These are phyloP conservation scores for Rhodotorula sp. DNA, from an alignment of 1,284 basidiomycete genomes.

Conservation along the genomic window DNA sequence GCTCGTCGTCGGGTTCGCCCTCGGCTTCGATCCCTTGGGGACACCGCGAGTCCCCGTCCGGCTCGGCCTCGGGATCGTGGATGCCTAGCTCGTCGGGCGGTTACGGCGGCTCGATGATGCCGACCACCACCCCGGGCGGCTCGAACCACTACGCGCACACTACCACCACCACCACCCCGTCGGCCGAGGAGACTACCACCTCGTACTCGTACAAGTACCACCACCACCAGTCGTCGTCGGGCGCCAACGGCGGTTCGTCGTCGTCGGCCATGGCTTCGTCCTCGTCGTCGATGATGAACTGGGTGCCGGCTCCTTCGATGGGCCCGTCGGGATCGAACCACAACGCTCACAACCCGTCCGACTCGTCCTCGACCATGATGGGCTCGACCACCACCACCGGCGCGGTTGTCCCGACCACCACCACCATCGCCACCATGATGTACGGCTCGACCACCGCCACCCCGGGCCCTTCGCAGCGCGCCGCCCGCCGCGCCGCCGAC, in stretches of 20 bases:
- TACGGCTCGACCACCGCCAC: slow-evolving; percentile 6
- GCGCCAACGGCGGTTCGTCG: background rate
- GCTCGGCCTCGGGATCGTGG: no score
- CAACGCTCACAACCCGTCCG: background rate
- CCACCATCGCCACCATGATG: background rate
- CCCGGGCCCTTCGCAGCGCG: slow-evolving; percentile 23
- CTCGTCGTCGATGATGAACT: background rate
- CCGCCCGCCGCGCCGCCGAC: slow-evolving; percentile 17
- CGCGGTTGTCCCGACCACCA: background rate
- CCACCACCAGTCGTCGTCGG: slow-evolving; percentile 10
- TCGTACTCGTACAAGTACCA: slow-evolving; percentile 33
- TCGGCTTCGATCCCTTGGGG: no score
- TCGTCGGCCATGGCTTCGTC: background rate
- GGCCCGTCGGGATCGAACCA: slow-evolving; percentile 4
- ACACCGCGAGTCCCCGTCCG: no score
- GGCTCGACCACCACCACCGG: slow-evolving; percentile 6
- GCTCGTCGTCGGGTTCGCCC: background rate
- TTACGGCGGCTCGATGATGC: background rate
- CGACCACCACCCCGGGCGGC: background rate
- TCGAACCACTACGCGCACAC: background rate
- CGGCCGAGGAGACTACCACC: slow-evolving; percentile 15
- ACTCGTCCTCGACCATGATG: background rate
- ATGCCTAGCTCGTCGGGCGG: background rate
- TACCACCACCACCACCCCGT: background rate
- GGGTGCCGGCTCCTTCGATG: background rate